A percentile compares a stretch with the other conserved stretches of the same genome.
phyloP scores from a whole-genome alignment of 2,329 filamentous ascomycete genomes.

The Colletotrichum liaoningense region DNA sequence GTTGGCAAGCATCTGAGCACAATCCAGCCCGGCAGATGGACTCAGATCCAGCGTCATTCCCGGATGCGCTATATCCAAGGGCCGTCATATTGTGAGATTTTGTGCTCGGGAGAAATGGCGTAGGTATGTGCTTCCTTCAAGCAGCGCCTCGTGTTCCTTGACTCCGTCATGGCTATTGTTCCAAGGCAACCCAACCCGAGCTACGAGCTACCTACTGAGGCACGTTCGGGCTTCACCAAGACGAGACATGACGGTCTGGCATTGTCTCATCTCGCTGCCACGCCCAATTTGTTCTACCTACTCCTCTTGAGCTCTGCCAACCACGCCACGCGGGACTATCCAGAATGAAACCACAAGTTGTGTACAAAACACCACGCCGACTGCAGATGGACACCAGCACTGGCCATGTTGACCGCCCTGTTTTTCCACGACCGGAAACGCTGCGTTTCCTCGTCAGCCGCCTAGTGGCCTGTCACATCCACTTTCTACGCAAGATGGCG shows the following conservation, averaged over 20 bases:
- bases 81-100: background rate
- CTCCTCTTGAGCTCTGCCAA: background rate
- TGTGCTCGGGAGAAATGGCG: background rate
- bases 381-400: background rate
- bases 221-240: constrained; percentile 12
- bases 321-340: background rate
- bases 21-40: constrained; percentile 4
- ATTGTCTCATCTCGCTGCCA: constrained; percentile 27
- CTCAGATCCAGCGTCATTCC: constrained; percentile 2
- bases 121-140: background rate
- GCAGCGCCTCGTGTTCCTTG: background rate
- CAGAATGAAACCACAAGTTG: background rate
- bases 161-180: background rate
- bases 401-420: background rate
- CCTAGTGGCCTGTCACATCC: constrained; percentile 14
- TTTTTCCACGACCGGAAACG: constrained; percentile 8
- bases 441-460: constrained; percentile 1
- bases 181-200: background rate
- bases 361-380: background rate
- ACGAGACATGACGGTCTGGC: constrained; percentile 20
- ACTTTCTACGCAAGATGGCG: constrained; percentile 12
- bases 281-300: background rate
- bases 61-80: background rate
- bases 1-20: background rate
- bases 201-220: background rate